Base-by-base conservation (phyloP, 192 early-diverging fungal species). In the Mortierella hygrophila region DNA sequence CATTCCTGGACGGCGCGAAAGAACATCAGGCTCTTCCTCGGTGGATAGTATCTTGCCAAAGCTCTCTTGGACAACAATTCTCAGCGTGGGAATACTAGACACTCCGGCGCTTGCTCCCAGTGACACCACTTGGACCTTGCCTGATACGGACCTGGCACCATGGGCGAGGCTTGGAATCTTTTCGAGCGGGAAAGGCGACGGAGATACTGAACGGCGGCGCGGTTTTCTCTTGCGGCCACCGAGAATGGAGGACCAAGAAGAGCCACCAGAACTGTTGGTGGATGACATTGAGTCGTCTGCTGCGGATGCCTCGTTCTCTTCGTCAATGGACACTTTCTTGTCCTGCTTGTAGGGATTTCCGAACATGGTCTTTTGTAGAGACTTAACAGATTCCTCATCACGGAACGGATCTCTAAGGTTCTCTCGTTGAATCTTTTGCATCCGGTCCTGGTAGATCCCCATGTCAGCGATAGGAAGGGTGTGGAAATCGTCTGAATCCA, bases 271-370 rank as follows among this genome's bases (percentile, higher is more conserved):
- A 7, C 41, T 70, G 70, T 54, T 73, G 40, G 54, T 81, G 23
- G 84, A 77, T 13, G 84, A 70, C 9, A 78, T 32, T 26, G 84
- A 86, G 5, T 44, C 52, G n/a, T 76, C 84, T 6, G 79, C 78
- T 20, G 84, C 75, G 0, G 84, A 74, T 21, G 78, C 79, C 37
- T 86, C 42, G 88, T 85, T 80, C 88, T 92, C 88, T 88, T 93
- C 77, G 63, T 79, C 79, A 82, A 90, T 49, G 74, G 90, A 86
- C 82, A 91, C 70, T 85, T 91, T 79, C 74, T 87, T 68, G 83
- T 83, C 88, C 13, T 92, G 92, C 76, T 90, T 88, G 75, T 94
- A 96, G 0, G 94, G 94, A 75, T 95, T 96, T 38, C 95, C 95
- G 89, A 95, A 96, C 91, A 95, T 92, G 16, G 93, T 93, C 35